Evolutionary conservation across 768 basidiomycete genomes (phyloP).

Genomic region (Amanita thiersii): DNA sequence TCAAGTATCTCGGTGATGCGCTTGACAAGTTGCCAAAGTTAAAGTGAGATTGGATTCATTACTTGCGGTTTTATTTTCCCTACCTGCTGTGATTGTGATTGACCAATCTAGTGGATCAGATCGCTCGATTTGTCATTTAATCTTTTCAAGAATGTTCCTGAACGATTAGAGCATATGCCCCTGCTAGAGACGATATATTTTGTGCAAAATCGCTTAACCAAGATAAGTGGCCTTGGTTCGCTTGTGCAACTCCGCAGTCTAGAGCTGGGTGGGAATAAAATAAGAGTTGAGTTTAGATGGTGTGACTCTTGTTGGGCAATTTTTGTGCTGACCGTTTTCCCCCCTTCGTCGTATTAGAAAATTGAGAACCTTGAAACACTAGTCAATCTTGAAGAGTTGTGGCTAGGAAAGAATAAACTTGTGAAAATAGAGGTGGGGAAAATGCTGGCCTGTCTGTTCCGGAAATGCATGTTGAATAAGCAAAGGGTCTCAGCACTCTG

Average conservation of each 20-base stretch:
- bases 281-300: constrained; percentile 58
- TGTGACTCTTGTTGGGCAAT: background rate
- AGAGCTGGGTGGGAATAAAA: constrained; percentile 89
- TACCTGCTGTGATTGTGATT: constrained; percentile 7
- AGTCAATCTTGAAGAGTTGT: constrained; percentile 82
- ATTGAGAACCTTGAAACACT: constrained; percentile 83
- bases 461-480: constrained; percentile 2
- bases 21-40: constrained; percentile 50
- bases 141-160: constrained; percentile 65
- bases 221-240: constrained; percentile 59
- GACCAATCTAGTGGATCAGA: constrained; percentile 28
- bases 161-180: constrained; percentile 46
- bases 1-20: constrained; percentile 66
- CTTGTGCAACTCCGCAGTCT: constrained; percentile 61
- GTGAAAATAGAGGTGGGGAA: constrained; percentile 67
- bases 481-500: constrained; percentile 62
- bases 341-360: constrained; percentile 36
- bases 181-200: constrained; percentile 80
- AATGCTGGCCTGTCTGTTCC: background rate
- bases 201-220: constrained; percentile 91
- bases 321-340: background rate
- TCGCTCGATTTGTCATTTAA: constrained; percentile 94
- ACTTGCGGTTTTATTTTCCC: background rate
- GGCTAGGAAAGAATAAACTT: constrained; percentile 99
- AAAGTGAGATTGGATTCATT: constrained; percentile 32